These are phyloP conservation scores for Hibiscus mutabilis DNA, from an alignment of 345 rosid species.

Conservation along the genomic window DNA sequence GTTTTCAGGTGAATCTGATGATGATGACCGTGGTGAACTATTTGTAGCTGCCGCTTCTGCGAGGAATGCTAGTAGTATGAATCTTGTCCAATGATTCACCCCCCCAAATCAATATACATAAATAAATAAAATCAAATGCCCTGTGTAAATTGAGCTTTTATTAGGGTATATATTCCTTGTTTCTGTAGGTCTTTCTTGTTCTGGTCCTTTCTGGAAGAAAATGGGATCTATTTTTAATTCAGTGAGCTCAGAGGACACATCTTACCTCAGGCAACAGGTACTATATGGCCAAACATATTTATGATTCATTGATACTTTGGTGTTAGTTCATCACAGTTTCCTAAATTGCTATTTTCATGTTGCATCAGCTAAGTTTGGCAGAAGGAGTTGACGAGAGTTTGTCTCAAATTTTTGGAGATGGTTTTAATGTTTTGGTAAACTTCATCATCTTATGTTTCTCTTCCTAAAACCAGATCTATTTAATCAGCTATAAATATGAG, in stretches of 20 bases:
- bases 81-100: slow-evolving; percentile 3
- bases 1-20: slow-evolving; percentile 64
- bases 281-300: slow-evolving; percentile 5
- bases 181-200: slow-evolving; percentile 57
- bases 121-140: background rate
- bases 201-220: slow-evolving; percentile 81
- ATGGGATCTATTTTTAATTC: slow-evolving; percentile 66
- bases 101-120: background rate
- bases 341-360: slow-evolving; percentile 9
- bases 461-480: background rate
- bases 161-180: slow-evolving; percentile 4
- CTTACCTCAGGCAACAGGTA: slow-evolving; percentile 80
- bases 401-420: slow-evolving; percentile 46
- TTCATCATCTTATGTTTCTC: background rate
- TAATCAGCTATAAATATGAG: background rate
- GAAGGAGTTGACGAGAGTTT: slow-evolving; percentile 71
- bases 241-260: slow-evolving; percentile 51
- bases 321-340: slow-evolving; percentile 10
- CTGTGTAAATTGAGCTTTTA: background rate
- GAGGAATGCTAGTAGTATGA: slow-evolving; percentile 55
- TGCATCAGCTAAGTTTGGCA: slow-evolving; percentile 52
- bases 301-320: slow-evolving; percentile 10
- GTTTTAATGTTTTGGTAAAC: slow-evolving; percentile 46
- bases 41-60: slow-evolving; percentile 85
- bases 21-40: slow-evolving; percentile 76